Percentiles rank a stretch among this genome's conserved stretches.
These are phyloP conservation scores for Thielaviopsis punctulata DNA, from an alignment of 2,329 filamentous ascomycete species.

Conservation along the genomic window DNA sequence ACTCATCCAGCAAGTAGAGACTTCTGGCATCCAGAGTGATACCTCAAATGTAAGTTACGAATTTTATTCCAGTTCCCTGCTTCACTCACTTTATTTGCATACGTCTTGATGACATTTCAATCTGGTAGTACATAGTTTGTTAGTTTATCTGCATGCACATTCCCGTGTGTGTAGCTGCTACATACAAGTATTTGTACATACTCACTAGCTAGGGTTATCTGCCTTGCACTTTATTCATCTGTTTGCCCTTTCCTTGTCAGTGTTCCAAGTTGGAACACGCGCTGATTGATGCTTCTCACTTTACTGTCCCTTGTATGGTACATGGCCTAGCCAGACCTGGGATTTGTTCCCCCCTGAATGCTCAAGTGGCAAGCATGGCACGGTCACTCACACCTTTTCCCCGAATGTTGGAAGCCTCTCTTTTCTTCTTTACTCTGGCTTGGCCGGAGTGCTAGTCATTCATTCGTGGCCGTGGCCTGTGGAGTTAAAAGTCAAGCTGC, in stretches of 20 bases:
- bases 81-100: not conserved
- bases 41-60: not conserved
- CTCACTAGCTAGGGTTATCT: not conserved
- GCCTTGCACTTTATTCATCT: not conserved
- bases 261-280: not conserved
- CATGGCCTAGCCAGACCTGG: slow-evolving; percentile 1
- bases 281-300: not conserved
- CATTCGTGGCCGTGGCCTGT: too few relatives aligned
- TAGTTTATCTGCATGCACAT: not conserved
- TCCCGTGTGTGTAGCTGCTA: not conserved
- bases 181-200: too few relatives aligned
- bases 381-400: slow-evolving; percentile 5
- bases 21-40: not conserved
- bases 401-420: not conserved
- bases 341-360: slow-evolving; percentile 6
- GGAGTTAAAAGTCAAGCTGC: not conserved
- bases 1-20: not conserved
- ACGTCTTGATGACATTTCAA: not conserved
- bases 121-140: too few relatives aligned
- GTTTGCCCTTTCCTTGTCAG: not conserved
- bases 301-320: not conserved
- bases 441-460: not conserved
- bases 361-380: slow-evolving; percentile 10
- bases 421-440: not conserved
- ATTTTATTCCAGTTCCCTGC: not conserved